phyloP scores from a whole-genome alignment of 2,329 filamentous ascomycete species.

The Thielaviopsis cerberus region DNA sequence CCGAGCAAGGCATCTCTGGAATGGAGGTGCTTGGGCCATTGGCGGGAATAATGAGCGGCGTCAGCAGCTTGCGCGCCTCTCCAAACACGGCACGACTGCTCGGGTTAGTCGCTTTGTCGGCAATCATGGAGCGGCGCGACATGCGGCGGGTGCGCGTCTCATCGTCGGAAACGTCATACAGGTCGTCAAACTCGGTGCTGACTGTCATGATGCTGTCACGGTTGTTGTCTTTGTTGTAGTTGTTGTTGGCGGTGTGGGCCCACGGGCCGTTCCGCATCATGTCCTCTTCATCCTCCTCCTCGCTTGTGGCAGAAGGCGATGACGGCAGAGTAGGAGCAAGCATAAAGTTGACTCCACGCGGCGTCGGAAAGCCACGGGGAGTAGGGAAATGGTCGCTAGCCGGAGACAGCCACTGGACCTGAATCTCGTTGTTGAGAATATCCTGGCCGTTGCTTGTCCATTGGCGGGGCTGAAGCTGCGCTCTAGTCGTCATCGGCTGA shows the following conservation, averaged over 20 bases:
- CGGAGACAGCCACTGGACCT: constrained; percentile 40
- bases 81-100: not conserved
- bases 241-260: constrained; percentile 32
- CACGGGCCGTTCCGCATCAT: not conserved
- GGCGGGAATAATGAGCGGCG: constrained; percentile 35
- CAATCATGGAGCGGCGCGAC: not conserved
- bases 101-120: not conserved
- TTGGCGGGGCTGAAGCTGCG: constrained; percentile 14
- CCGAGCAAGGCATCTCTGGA: constrained; percentile 10
- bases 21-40: constrained; percentile 10
- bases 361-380: constrained; percentile 41
- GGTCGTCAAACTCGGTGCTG: constrained; percentile 61
- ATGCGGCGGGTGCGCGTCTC: constrained; percentile 29
- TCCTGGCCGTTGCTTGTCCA: constrained; percentile 4
- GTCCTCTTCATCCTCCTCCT: constrained; percentile 20
- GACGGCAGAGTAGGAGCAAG: constrained; percentile 43
- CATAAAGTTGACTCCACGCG: constrained; percentile 47
- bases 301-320: constrained; percentile 37
- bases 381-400: constrained; percentile 43
- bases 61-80: constrained; percentile 16
- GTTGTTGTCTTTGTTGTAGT: constrained; percentile 24
- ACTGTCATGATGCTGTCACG: constrained; percentile 45
- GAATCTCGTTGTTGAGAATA: constrained; percentile 23
- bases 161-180: constrained; percentile 73
- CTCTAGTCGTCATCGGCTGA: constrained; percentile 15